A percentile compares a stretch with the other conserved stretches of the same genome.
Evolutionary conservation across 1,284 basidiomycete species (phyloP).

Genomic region (Leccinum pachyderme): DNA sequence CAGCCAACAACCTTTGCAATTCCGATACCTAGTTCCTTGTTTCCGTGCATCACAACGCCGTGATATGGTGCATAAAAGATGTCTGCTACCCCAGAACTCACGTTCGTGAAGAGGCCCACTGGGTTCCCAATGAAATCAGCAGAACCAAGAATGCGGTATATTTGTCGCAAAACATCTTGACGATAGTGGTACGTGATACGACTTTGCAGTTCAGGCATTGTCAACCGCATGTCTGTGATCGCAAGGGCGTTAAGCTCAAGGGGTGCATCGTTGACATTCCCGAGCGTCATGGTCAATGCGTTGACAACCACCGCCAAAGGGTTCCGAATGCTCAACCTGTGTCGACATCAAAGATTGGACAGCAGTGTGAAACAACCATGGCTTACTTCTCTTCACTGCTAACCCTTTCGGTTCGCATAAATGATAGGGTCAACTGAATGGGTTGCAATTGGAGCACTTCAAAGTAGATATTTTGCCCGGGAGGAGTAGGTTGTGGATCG

Average conservation of each 20-base stretch:
- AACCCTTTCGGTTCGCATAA: constrained; percentile 94
- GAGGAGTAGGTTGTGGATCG: constrained; percentile 68
- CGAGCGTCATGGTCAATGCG: constrained; percentile 94
- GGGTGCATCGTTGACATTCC: constrained; percentile 97
- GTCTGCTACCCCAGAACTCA: constrained; percentile 97
- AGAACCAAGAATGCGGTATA: constrained; percentile 95
- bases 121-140: constrained; percentile 95
- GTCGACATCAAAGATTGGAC: constrained; percentile 7
- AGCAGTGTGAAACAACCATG: background rate
- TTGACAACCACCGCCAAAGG: constrained; percentile 94
- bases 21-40: constrained; percentile 94
- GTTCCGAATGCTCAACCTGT: constrained; percentile 80
- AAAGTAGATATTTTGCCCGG: constrained; percentile 87
- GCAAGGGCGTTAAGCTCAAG: constrained; percentile 93
- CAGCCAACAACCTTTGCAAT: constrained; percentile 76
- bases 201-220: constrained; percentile 79
- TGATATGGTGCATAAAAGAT: constrained; percentile 99
- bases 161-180: constrained; percentile 90
- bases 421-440: constrained; percentile 89
- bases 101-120: constrained; percentile 97
- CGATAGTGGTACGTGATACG: constrained; percentile 93
- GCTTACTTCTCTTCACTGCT: constrained; percentile 91
- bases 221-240: constrained; percentile 93
- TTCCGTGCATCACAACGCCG: constrained; percentile 96
- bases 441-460: constrained; percentile 98